Percentiles rank a stretch among this genome's conserved stretches.
These are phyloP conservation scores for Eremothecium sinecaudum DNA, from an alignment of 1,139 yeast species.

Conservation along the genomic window DNA sequence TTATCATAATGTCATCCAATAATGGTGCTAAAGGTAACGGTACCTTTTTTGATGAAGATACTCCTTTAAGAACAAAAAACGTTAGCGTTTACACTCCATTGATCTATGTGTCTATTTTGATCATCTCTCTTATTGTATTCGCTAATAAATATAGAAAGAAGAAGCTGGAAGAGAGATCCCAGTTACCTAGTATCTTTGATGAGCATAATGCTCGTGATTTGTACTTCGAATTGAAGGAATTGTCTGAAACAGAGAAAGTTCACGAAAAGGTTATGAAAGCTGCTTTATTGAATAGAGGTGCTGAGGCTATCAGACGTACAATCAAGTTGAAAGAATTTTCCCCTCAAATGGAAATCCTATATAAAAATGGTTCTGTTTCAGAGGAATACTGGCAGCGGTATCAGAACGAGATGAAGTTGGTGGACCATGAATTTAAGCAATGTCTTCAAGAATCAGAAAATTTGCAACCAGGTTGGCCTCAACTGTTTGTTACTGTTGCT, in stretches of 20 bases:
- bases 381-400: conserved; percentile 79
- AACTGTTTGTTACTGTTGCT: conserved; percentile 63
- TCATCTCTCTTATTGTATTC: conserved; percentile 65
- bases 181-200: conserved; percentile 61
- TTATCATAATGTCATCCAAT: conserved; percentile 6
- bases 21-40: conserved; percentile 14
- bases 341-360: conserved; percentile 56
- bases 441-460: conserved; percentile 69
- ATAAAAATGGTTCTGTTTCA: conserved; percentile 84
- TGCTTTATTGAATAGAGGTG: conserved; percentile 77
- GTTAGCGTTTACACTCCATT: conserved; percentile 83
- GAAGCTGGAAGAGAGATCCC: conserved; percentile 44
- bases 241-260: conserved; percentile 46
- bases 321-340: conserved; percentile 61
- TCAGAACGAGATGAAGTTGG: conserved; percentile 65
- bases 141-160: conserved; percentile 60
- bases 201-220: conserved; percentile 58
- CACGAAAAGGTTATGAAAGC: conserved; percentile 80
- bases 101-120: conserved; percentile 61
- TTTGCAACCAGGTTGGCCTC: conserved; percentile 73
- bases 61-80: conserved; percentile 28
- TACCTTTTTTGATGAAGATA: conserved; percentile 15
- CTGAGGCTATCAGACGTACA: conserved; percentile 83
- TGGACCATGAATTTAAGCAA: conserved; percentile 68
- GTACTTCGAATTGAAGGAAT: conserved; percentile 49